Evolutionary conservation across 2,329 filamentous ascomycete genomes (phyloP), one percentile per base, ranked within the genome.

Genomic region (Fusarium sp.): DNA sequence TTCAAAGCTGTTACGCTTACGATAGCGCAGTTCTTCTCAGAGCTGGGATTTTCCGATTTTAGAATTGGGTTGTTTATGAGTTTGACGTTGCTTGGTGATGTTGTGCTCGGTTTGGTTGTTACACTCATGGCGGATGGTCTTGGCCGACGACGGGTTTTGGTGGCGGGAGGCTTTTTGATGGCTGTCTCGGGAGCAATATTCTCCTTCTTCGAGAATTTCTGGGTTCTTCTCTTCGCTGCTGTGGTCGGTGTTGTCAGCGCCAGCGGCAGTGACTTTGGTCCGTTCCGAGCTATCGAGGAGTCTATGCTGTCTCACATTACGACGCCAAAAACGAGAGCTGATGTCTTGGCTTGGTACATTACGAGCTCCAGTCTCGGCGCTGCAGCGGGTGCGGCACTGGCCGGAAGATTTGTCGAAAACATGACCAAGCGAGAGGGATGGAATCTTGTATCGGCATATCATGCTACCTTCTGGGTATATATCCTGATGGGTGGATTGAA

Each of bases 261-360:
- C 0, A 89, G 82, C 4, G 90, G 90, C 10, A 86, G 88, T 18
- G 90, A 92, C 70, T 91, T 92, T 75, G 90, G 90, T 0, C 90
- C 90, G 0, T 92, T 92, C 71, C 83, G 90, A 40, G 88, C 88
- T 6, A 88, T 92, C 35, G 90, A 92, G 75, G 90, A 92, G 81
- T 89, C 87, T 1, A 88, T 87, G 37, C 76, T 92, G 11, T 87
- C 89, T 8, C 88, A 91, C 75, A 81, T 92, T 46, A 91, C 89
- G 0, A 84, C 80, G 0, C 83, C 85, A 1, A 78, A 83, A 33
- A 86, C 85, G 2, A 81, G 90, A 49, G 82, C 88, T 17, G 89
- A 92, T 78, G 89, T 92, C n/a, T 82, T 91, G 64, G 85, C 87
- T 12, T 92, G 90, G 90, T 91, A 92, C 73, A 85, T 90, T 42